These are phyloP conservation scores for Teratosphaeriaceae sp. DNA, from an alignment of 2,329 filamentous ascomycete genomes.

Conservation along the genomic window DNA sequence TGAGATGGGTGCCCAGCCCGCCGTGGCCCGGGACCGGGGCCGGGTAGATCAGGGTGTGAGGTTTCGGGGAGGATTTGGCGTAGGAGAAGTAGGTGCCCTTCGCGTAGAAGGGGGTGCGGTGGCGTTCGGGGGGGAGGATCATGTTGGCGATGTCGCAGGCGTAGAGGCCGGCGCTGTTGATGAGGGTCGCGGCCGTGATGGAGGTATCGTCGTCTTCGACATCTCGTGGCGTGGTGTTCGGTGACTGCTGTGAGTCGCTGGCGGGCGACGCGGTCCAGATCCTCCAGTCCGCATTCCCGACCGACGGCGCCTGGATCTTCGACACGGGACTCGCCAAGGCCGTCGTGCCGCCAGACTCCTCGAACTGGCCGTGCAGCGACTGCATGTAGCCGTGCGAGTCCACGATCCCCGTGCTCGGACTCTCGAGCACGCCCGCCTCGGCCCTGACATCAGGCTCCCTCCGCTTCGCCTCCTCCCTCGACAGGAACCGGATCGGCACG, in stretches of 20 bases:
- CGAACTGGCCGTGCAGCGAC: slow-evolving; percentile 67
- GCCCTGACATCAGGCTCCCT: slow-evolving; percentile 73
- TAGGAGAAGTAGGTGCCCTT: slow-evolving; percentile 97
- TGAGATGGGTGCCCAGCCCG: slow-evolving; percentile 88
- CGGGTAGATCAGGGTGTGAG: slow-evolving; percentile 77
- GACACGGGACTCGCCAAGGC: slow-evolving; percentile 64
- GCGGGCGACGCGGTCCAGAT: slow-evolving; percentile 44
- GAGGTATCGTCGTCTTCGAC: slow-evolving; percentile 37
- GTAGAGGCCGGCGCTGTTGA: slow-evolving; percentile 81
- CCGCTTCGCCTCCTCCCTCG: slow-evolving; percentile 51
- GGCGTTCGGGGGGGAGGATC: slow-evolving; percentile 55
- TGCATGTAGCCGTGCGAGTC: slow-evolving; percentile 84
- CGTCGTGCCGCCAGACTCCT: slow-evolving; percentile 67
- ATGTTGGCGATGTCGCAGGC: slow-evolving; percentile 76
- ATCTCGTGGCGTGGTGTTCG: slow-evolving; percentile 17
- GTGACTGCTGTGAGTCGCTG: slow-evolving; percentile 14
- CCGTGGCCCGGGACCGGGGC: slow-evolving; percentile 74
- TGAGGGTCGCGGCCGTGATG: slow-evolving; percentile 67
- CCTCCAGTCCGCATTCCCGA: slow-evolving; percentile 60
- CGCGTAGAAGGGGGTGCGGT: slow-evolving; percentile 65
- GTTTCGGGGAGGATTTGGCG: slow-evolving; percentile 54
- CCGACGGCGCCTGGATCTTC: slow-evolving; percentile 45
- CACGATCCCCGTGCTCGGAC: slow-evolving; percentile 79
- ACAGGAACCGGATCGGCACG: slow-evolving; percentile 68
- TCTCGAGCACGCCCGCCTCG: slow-evolving; percentile 69